These are phyloP conservation scores for Eucalyptus tenuipes DNA, from an alignment of 345 rosid species.

Conservation along the genomic window DNA sequence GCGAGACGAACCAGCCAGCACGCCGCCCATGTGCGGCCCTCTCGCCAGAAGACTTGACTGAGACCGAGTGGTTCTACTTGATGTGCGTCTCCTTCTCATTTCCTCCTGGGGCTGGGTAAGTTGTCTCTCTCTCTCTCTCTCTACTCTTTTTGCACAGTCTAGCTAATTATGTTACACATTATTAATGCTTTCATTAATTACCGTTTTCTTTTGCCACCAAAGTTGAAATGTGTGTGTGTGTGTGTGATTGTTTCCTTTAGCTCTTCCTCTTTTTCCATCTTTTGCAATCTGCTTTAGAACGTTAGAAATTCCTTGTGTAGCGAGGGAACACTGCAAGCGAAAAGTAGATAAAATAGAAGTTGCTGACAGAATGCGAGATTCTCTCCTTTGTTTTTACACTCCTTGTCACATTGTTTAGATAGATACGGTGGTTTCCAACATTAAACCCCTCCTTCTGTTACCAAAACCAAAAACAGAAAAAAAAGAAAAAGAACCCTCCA, in stretches of 20 bases:
- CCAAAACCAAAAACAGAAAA: background rate
- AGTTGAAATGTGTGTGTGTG: background rate
- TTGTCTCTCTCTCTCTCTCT: background rate
- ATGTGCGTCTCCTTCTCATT: conserved; percentile 88
- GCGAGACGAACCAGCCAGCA: conserved; percentile 61
- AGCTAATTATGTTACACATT: background rate
- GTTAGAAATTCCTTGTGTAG: background rate
- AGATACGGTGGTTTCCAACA: background rate
- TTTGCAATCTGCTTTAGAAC: background rate
- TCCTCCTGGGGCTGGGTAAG: conserved; percentile 76
- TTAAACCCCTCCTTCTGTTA: background rate
- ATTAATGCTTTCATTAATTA: background rate
- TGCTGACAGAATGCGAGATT: background rate
- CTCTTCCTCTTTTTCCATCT: background rate
- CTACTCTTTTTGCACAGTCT: background rate
- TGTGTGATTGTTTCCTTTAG: background rate
- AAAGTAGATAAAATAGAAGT: background rate
- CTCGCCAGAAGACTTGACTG: conserved; percentile 88
- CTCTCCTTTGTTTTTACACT: background rate
- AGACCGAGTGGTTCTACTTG: conserved; percentile 90
- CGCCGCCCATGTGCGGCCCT: conserved; percentile 74
- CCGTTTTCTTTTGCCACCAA: background rate
- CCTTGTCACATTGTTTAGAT: conserved; percentile 4
- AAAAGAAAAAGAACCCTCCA: background rate
- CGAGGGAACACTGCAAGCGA: background rate